Conservation (phyloP, 495 filamentous ascomycete species). For the Tetracladium setigerum region DNA sequence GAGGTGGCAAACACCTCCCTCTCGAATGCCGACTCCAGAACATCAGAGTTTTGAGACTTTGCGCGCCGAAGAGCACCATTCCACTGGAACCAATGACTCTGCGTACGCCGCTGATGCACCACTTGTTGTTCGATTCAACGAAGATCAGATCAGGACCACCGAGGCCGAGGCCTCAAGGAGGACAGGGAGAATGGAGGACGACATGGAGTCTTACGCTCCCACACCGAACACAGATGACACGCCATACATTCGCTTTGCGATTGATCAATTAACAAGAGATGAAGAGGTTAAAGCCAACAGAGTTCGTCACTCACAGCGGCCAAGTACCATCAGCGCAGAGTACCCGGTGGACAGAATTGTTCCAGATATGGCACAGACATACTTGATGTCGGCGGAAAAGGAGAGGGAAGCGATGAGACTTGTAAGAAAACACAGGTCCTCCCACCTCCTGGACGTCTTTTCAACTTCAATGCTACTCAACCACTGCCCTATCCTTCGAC, state of each 20-base stretch:
- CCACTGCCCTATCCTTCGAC: constrained; percentile 10
- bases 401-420: constrained; percentile 18
- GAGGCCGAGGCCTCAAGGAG: constrained; percentile 22
- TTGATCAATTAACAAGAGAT: constrained; percentile 63
- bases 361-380: constrained; percentile 42
- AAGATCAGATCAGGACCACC: constrained; percentile 25
- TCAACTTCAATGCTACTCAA: constrained; percentile 17
- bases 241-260: constrained; percentile 64
- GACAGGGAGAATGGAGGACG: constrained; percentile 19
- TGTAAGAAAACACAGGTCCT: constrained; percentile 18
- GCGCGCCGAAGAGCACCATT: constrained; percentile 17
- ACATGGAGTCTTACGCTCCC: constrained; percentile 29
- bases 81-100: constrained; percentile 21
- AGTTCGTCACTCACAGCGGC: background rate
- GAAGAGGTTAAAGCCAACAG: constrained; percentile 38
- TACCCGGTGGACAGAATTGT: constrained; percentile 43
- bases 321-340: constrained; percentile 28
- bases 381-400: constrained; percentile 14
- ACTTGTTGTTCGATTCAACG: constrained; percentile 29
- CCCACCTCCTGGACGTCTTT: constrained; percentile 12
- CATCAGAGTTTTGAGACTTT: constrained; percentile 25
- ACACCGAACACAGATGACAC: constrained; percentile 61
- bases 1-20: constrained; percentile 44
- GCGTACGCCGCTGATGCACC: constrained; percentile 12
- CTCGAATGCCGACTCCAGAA: constrained; percentile 27